phyloP scores from a whole-genome alignment of 2,329 filamentous ascomycete genomes.

The Davidsoniella eucalypti region DNA sequence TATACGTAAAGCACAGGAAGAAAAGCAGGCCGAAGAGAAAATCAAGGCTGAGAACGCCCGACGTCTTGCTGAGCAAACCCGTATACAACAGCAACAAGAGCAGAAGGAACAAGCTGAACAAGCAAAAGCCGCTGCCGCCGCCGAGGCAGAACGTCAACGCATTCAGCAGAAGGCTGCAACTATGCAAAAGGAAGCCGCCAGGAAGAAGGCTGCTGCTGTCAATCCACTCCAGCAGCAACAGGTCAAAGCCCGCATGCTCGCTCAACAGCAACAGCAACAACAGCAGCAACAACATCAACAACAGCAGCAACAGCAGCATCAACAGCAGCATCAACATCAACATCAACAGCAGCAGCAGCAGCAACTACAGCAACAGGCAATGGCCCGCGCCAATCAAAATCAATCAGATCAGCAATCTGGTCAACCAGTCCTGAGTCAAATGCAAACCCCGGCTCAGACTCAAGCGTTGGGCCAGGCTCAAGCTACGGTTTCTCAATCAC shows the following conservation, averaged over 20 bases:
- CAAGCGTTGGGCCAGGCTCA: constrained; percentile 4
- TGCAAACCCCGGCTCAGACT: constrained; percentile 21
- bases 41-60: constrained; percentile 45
- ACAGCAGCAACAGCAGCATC: constrained; percentile 22
- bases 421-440: constrained; percentile 18
- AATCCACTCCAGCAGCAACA: constrained; percentile 18
- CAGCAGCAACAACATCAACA: constrained; percentile 20
- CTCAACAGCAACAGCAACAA: constrained; percentile 19
- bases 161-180: constrained; percentile 13
- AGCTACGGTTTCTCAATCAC: constrained; percentile 1
- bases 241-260: constrained; percentile 6
- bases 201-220: background rate
- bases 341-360: constrained; percentile 19
- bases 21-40: constrained; percentile 63
- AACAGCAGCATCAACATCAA: constrained; percentile 20
- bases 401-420: constrained; percentile 19
- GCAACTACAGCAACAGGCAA: constrained; percentile 23
- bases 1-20: constrained; percentile 61
- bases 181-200: constrained; percentile 10
- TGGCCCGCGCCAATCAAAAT: constrained; percentile 20
- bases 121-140: constrained; percentile 16
- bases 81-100: constrained; percentile 32
- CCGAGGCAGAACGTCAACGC: constrained; percentile 15
- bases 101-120: constrained; percentile 19
- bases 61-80: constrained; percentile 32